These are phyloP conservation scores for Leucogyrophana mollusca DNA, from an alignment of 768 basidiomycete genomes.

Conservation along the genomic window DNA sequence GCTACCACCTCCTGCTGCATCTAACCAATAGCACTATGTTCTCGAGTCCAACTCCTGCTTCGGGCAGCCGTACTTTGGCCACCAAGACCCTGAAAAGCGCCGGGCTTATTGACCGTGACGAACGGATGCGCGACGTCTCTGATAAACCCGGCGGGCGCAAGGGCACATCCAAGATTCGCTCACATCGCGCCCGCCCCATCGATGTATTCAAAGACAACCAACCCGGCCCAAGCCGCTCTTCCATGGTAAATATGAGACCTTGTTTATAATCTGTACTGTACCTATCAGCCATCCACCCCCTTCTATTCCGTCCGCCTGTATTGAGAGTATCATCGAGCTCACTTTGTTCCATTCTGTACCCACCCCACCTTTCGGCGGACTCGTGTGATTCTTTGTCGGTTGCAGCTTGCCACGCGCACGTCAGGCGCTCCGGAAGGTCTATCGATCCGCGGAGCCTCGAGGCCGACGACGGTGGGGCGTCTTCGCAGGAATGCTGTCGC, in stretches of 20 bases:
- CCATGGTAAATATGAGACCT: constrained; percentile 68
- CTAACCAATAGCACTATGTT: constrained; percentile 37
- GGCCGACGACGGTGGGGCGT: constrained; percentile 48
- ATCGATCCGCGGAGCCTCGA: constrained; percentile 65
- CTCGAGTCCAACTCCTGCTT: constrained; percentile 58
- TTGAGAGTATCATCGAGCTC: constrained; percentile 33
- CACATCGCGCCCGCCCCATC: constrained; percentile 58
- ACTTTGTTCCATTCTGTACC: constrained; percentile 34
- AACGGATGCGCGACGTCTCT: constrained; percentile 68
- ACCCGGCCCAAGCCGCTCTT: constrained; percentile 44
- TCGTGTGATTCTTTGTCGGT: constrained; percentile 8
- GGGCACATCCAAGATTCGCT: constrained; percentile 56
- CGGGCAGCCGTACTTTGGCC: constrained; percentile 59
- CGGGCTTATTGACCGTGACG: constrained; percentile 76
- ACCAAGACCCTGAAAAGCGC: constrained; percentile 63
- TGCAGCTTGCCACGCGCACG: constrained; percentile 42
- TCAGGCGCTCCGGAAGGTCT: constrained; percentile 47
- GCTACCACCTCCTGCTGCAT: background rate
- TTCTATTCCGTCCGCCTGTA: constrained; percentile 11
- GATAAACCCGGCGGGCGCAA: constrained; percentile 73
- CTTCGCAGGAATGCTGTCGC: constrained; percentile 60
- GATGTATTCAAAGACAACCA: constrained; percentile 54
- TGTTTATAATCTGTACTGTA: constrained; percentile 21
- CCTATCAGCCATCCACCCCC: constrained; percentile 12
- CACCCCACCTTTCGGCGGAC: constrained; percentile 18